Percentiles rank a stretch among this genome's conserved stretches.
Conservation (phyloP, 1,139 yeast species). For the Blastobotrys niveus region DNA sequence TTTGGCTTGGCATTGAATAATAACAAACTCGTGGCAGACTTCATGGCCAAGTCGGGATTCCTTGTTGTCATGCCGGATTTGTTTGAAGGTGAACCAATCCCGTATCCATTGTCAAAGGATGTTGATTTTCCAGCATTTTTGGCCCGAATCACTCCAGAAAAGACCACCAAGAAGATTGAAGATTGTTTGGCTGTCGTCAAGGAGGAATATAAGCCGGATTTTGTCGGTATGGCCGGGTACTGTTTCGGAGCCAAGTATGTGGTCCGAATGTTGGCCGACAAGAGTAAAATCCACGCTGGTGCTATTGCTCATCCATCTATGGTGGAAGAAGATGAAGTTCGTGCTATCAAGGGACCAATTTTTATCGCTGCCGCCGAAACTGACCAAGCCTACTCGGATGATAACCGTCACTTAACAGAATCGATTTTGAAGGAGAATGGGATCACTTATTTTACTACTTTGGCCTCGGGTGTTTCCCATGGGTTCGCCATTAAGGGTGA, state of each 20-base stretch:
- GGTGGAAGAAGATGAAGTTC: constrained; percentile 58
- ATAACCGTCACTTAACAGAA: constrained; percentile 57
- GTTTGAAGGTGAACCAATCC: constrained; percentile 49
- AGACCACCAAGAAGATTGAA: constrained; percentile 41
- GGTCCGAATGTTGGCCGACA: constrained; percentile 46
- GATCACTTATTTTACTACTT: constrained; percentile 52
- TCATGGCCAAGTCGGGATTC: constrained; percentile 58
- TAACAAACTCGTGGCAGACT: constrained; percentile 60
- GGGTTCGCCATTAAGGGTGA: constrained; percentile 82
- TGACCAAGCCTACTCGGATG: constrained; percentile 58
- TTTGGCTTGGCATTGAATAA: constrained; percentile 58
- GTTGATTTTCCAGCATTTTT: constrained; percentile 47
- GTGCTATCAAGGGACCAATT: constrained; percentile 53
- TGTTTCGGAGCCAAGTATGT: constrained; percentile 80
- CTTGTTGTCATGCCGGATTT: constrained; percentile 71
- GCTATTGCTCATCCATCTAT: constrained; percentile 81
- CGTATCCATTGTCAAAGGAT: constrained; percentile 26
- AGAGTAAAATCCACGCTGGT: constrained; percentile 49
- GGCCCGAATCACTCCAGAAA: constrained; percentile 45
- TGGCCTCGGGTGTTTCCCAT: constrained; percentile 59
- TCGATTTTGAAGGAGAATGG: constrained; percentile 46
- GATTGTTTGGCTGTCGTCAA: constrained; percentile 43
- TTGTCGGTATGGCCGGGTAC: constrained; percentile 62
- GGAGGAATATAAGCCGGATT: constrained; percentile 44
- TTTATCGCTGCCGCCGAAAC: constrained; percentile 66